phyloP scores from a whole-genome alignment of 2,329 filamentous ascomycete species.

The Colletotrichum sp. region DNA sequence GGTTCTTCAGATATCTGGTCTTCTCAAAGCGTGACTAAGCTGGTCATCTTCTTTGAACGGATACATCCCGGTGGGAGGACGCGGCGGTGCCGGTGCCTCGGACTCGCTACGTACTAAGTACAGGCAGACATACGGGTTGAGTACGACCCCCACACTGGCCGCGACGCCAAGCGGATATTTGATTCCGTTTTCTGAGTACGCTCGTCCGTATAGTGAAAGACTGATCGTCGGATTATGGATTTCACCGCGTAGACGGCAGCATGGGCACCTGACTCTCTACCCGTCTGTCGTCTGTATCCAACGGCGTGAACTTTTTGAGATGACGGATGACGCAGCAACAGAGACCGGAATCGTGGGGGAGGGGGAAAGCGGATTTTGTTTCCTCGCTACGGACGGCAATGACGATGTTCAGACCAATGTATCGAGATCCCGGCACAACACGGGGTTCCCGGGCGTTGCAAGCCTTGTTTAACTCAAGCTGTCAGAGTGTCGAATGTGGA shows the following conservation, averaged over 20 bases:
- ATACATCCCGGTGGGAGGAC: neutral
- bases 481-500: neutral
- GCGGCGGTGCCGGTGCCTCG: neutral
- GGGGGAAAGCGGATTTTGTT: neutral
- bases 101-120: neutral
- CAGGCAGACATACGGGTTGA: neutral
- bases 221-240: neutral
- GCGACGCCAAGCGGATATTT: conserved; percentile 1
- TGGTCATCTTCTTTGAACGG: neutral
- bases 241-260: neutral
- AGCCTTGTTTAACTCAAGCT: neutral
- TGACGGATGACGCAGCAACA: neutral
- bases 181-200: neutral
- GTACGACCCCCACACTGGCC: neutral
- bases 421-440: neutral
- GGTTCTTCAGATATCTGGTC: neutral
- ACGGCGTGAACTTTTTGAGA: neutral
- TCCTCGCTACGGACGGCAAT: neutral
- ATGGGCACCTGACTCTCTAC: neutral
- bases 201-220: neutral
- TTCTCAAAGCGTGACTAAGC: neutral
- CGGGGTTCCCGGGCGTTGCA: neutral
- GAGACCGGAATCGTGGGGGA: neutral
- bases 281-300: neutral
- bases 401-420: neutral